Evolutionary conservation across 83 land plant species (phyloP).

Genomic region (Diphasiastrum complanatum): DNA sequence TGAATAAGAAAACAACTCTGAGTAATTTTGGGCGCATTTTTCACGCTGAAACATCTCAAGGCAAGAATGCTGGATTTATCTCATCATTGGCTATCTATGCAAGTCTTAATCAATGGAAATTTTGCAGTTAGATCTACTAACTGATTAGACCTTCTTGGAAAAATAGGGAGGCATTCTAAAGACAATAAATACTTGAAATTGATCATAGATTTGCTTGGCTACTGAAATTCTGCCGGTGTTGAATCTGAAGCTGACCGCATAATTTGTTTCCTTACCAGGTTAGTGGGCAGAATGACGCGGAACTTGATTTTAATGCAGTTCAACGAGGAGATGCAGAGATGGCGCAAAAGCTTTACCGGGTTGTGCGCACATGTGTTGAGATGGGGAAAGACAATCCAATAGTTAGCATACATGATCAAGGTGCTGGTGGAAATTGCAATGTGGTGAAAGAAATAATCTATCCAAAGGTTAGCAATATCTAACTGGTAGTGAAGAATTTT

Average conservation of each 20-base stretch:
- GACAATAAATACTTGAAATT: too few relatives aligned
- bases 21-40: too few relatives aligned
- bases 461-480: slow-evolving; percentile 40
- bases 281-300: slow-evolving; percentile 94
- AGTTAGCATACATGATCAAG: slow-evolving; percentile 96
- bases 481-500: neutral
- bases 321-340: slow-evolving; percentile 99
- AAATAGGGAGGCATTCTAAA: neutral
- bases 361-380: slow-evolving; percentile 82
- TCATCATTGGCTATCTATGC: too few relatives aligned
- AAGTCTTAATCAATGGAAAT: too few relatives aligned
- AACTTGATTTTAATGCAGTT: slow-evolving; percentile 95
- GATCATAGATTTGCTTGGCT: too few relatives aligned
- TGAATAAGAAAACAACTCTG: too few relatives aligned
- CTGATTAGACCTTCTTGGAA: too few relatives aligned
- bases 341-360: slow-evolving; percentile 94
- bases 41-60: too few relatives aligned
- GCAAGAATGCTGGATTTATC: too few relatives aligned
- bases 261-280: slow-evolving; percentile 27
- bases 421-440: slow-evolving; percentile 97
- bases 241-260: too few relatives aligned
- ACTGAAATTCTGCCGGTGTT: too few relatives aligned
- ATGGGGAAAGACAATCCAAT: slow-evolving; percentile 89
- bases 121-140: too few relatives aligned
- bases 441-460: slow-evolving; percentile 96